Evolutionary conservation across 1,284 basidiomycete species (phyloP).

Genomic region (Agroathelia rolfsii): DNA sequence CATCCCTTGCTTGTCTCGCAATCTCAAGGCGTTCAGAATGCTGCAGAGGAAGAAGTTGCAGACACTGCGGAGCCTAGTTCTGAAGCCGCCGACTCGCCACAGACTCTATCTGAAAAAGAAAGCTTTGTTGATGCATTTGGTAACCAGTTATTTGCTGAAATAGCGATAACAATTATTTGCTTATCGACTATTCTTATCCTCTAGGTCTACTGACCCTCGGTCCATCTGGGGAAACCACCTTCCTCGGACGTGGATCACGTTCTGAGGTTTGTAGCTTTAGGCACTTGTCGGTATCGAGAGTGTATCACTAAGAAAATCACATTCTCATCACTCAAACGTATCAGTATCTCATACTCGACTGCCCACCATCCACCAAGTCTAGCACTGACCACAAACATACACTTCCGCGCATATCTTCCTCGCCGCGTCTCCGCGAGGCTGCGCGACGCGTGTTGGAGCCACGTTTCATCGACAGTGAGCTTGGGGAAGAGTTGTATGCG

Average conservation of each 20-base stretch:
- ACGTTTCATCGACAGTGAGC: conserved; percentile 19
- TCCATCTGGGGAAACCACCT: conserved; percentile 40
- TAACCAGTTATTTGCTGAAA: conserved; percentile 15
- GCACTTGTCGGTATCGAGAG: not conserved
- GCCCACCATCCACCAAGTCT: conserved; percentile 12
- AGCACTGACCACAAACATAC: conserved; percentile 12
- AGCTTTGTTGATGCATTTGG: conserved; percentile 49
- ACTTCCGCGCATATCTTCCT: conserved; percentile 26
- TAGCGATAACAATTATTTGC: conserved; percentile 1
- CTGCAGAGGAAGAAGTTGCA: no score
- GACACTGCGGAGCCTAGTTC: no score
- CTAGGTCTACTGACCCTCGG: conserved; percentile 52
- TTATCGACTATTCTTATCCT: not conserved
- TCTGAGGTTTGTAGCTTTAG: conserved; percentile 37
- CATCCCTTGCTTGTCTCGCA: conserved; percentile 33
- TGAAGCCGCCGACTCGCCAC: no score
- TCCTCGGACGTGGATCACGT: conserved; percentile 53
- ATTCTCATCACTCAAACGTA: conserved; percentile 40
- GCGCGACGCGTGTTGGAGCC: conserved; percentile 23
- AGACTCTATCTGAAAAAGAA: conserved; percentile 31
- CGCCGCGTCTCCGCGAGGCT: conserved; percentile 19
- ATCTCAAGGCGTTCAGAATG: no score
- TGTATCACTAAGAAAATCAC: conserved; percentile 4
- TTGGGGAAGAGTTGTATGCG: conserved; percentile 29
- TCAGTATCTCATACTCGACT: conserved; percentile 36